Percentiles rank a stretch among this genome's conserved stretches.
These are phyloP conservation scores for Sordaria brevicollis DNA, from an alignment of 495 filamentous ascomycete species.

Conservation along the genomic window DNA sequence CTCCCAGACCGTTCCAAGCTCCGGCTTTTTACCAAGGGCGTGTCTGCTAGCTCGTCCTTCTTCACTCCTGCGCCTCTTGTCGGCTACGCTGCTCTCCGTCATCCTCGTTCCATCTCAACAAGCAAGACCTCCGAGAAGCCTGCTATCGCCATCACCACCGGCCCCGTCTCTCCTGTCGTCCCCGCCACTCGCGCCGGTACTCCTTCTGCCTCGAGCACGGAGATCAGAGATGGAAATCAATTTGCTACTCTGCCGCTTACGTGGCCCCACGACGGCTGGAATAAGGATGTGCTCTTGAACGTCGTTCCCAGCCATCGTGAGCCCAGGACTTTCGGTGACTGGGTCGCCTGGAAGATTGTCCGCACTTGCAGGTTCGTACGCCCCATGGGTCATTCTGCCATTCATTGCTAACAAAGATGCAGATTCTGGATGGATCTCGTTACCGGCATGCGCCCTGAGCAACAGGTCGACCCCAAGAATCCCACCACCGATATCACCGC, in stretches of 20 bases:
- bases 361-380: constrained; percentile 18
- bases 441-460: constrained; percentile 32
- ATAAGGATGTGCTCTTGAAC: constrained; percentile 33
- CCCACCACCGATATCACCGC: constrained; percentile 34
- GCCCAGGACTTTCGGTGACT: constrained; percentile 30
- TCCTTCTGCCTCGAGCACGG: not conserved
- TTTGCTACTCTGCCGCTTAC: constrained; percentile 31
- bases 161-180: not conserved
- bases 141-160: not conserved
- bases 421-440: constrained; percentile 38
- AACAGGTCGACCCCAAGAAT: constrained; percentile 35
- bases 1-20: not conserved
- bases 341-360: constrained; percentile 37
- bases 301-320: constrained; percentile 31
- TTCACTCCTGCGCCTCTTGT: not conserved
- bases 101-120: not conserved
- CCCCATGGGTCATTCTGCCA: not conserved
- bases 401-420: not conserved
- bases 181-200: not conserved
- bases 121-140: not conserved
- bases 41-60: not conserved
- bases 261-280: constrained; percentile 59
- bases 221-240: not conserved
- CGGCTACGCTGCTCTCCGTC: not conserved
- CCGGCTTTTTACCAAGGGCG: not conserved